These are phyloP conservation scores for Podospora comata DNA, from an alignment of 495 filamentous ascomycete genomes.

Conservation along the genomic window DNA sequence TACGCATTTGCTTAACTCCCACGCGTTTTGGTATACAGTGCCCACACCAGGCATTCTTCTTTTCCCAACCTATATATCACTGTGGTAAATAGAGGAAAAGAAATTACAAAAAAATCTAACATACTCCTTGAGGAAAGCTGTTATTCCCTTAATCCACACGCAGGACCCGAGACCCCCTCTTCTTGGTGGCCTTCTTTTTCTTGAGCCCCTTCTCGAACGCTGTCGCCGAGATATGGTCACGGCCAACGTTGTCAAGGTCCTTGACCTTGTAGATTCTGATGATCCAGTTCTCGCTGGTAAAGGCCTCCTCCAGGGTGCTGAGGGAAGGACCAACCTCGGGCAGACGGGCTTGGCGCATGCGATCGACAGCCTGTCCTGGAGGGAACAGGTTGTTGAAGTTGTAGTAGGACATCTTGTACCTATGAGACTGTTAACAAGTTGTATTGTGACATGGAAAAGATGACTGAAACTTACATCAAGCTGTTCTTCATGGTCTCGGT, in stretches of 20 bases:
- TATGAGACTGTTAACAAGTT: constrained; percentile 45
- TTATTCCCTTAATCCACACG: constrained; percentile 65
- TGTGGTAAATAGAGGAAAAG: constrained; percentile 13
- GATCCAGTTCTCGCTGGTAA: constrained; percentile 99
- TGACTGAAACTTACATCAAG: constrained; percentile 70
- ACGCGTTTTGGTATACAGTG: constrained; percentile 28
- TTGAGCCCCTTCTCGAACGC: constrained; percentile 92
- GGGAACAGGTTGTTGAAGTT: constrained; percentile 94
- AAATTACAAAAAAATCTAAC: constrained; percentile 23
- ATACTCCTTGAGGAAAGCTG: constrained; percentile 22
- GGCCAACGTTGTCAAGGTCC: constrained; percentile 91
- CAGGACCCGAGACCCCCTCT: constrained; percentile 74
- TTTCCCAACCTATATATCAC: constrained; percentile 20
- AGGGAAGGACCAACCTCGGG: constrained; percentile 84
- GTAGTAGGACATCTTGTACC: constrained; percentile 99
- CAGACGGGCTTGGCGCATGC: constrained; percentile 78
- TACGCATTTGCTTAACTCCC: constrained; percentile 3
- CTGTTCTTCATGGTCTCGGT: constrained; percentile 99
- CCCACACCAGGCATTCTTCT: constrained; percentile 18
- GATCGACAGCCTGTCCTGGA: constrained; percentile 83
- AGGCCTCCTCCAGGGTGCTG: constrained; percentile 90
- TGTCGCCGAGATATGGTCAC: constrained; percentile 78
- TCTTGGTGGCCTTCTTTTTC: constrained; percentile 83
- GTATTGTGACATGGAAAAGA: background rate
- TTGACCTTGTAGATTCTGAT: constrained; percentile 99